These are phyloP conservation scores for Hortaea sp. DNA, from an alignment of 2,329 filamentous ascomycete genomes.

Conservation along the genomic window DNA sequence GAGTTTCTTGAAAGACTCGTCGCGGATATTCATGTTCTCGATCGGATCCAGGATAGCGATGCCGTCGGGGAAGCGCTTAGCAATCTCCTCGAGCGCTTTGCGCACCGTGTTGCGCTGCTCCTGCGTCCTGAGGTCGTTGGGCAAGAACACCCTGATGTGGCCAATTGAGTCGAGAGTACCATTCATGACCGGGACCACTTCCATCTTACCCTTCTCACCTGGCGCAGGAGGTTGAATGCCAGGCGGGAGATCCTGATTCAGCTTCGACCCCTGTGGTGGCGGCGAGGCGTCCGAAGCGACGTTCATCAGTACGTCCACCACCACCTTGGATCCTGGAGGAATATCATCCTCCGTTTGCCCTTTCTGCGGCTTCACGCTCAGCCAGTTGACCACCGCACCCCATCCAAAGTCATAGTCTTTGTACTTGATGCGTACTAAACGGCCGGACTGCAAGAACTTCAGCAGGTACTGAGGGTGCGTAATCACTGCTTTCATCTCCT, in stretches of 20 bases:
- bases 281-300: slow-evolving; percentile 49
- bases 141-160: slow-evolving; percentile 73
- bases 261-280: slow-evolving; percentile 17
- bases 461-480: slow-evolving; percentile 82
- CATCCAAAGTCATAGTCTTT: slow-evolving; percentile 79
- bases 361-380: slow-evolving; percentile 50
- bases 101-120: slow-evolving; percentile 60
- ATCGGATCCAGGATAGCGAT: slow-evolving; percentile 83
- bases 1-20: slow-evolving; percentile 87
- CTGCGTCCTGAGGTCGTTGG: slow-evolving; percentile 59
- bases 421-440: slow-evolving; percentile 77
- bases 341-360: slow-evolving; percentile 57
- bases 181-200: slow-evolving; percentile 76
- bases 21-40: slow-evolving; percentile 89
- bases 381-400: slow-evolving; percentile 77
- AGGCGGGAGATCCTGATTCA: slow-evolving; percentile 47
- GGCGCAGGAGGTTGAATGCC: slow-evolving; percentile 50
- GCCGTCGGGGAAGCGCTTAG: slow-evolving; percentile 84
- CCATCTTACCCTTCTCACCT: slow-evolving; percentile 60
- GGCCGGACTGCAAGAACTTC: slow-evolving; percentile 77
- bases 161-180: slow-evolving; percentile 77
- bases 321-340: slow-evolving; percentile 63
- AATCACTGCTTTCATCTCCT: slow-evolving; percentile 85
- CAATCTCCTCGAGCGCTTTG: slow-evolving; percentile 65
- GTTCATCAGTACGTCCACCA: slow-evolving; percentile 71